Base-by-base conservation (phyloP, 2,329 filamentous ascomycete genomes). In the Diaporthe citriasiana region DNA sequence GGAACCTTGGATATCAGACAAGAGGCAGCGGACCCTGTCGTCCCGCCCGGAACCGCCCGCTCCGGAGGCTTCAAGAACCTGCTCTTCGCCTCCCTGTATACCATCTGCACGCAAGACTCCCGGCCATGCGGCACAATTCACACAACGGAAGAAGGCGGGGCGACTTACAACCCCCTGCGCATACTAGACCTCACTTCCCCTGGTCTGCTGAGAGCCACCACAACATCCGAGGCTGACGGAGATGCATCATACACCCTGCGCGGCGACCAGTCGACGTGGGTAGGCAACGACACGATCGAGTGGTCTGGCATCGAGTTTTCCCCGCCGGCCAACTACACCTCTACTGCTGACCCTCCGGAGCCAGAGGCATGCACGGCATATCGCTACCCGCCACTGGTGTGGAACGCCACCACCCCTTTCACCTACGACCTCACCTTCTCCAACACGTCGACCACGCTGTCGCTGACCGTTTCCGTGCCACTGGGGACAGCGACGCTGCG, bases 251-350 rank as follows among this genome's bases (percentile, higher is more conserved):
- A 68, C 33, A 53, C 33, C 15, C 63, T 68, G n/a, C n/a, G 47
- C 13, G 63, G 63, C 15, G 63, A 68, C 63, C 63, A 68, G 45
- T 68, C 63, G 10, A 68, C 63, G 1, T 68, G 63, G 63, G 47
- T 35, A 9, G 33, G 47, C n/a, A 68, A 53, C 33, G 63, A 40
- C 15, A 68, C 63, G 8, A 53, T 68, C 33, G 63, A 53, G 13
- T 68, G 63, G 63, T 68, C 63, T n/a, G 63, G 63, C 3, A 47
- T 68, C 8, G 63, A 68, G n/a, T 68, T 68, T 33, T 68, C 47
- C 45, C 63, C 63, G 22, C 63, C 63, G 9, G 45, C 19, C 7
- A 68, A 68, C 63, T 68, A 68, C 47, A 68, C 47, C 19, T 10
- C 38, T 25, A 17, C 42, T 30, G 13, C 27, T 13, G 15, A 51